phyloP scores from a whole-genome alignment of 129 eudicot species.

The Pseudognaphalium luteoalbum region DNA sequence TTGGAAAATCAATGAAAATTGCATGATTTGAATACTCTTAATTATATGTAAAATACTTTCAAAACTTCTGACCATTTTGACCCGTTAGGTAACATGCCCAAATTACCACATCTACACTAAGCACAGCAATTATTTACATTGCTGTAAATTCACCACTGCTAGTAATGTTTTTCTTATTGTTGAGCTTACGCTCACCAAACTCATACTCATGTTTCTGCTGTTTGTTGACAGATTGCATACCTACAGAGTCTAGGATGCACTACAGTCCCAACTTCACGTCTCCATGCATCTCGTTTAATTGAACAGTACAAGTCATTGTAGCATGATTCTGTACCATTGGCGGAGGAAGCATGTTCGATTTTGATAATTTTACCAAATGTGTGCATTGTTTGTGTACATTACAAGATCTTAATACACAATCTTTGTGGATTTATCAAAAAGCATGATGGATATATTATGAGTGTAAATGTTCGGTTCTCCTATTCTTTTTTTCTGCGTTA shows the following conservation, averaged over 20 bases:
- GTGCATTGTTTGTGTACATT: too few species aligned
- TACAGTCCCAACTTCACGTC: conserved; percentile 76
- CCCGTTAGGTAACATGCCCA: background rate
- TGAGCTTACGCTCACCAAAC: conserved; percentile 1
- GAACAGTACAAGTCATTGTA: conserved; percentile 87
- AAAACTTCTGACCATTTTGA: background rate
- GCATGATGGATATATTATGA: too few species aligned
- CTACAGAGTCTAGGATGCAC: conserved; percentile 89
- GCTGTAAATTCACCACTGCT: background rate
- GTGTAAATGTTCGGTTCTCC: too few species aligned
- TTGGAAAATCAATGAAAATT: background rate
- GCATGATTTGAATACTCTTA: background rate
- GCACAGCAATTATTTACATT: background rate
- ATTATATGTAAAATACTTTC: background rate
- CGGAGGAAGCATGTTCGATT: conserved; percentile 4
- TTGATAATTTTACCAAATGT: too few species aligned
- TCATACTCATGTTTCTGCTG: background rate
- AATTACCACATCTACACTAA: background rate
- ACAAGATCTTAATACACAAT: too few species aligned
- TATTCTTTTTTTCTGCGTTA: too few species aligned
- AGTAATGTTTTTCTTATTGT: background rate
- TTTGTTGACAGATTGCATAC: conserved; percentile 58
- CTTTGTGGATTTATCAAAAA: too few species aligned
- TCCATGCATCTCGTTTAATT: conserved; percentile 88
- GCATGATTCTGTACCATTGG: conserved; percentile 12